phyloP scores from a whole-genome alignment of 768 basidiomycete genomes.

The Rhodotorula graminis region DNA sequence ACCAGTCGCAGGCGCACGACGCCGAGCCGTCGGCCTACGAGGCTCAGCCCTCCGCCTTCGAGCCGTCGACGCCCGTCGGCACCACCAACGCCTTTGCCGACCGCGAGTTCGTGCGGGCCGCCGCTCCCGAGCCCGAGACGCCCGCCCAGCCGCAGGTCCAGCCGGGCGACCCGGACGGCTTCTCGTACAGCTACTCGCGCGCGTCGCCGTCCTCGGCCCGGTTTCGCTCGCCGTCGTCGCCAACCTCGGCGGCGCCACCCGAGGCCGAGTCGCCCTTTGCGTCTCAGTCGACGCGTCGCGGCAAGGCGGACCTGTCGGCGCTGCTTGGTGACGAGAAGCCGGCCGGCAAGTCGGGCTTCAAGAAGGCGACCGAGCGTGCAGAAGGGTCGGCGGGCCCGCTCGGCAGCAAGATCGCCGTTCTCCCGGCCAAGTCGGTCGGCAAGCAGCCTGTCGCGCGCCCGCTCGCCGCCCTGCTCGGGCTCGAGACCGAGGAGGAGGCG shows the following conservation, averaged over 20 bases:
- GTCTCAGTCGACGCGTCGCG: background rate
- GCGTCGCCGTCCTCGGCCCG: conserved; percentile 5
- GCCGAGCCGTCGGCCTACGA: background rate
- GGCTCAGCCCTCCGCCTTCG: background rate
- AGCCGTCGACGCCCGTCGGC: background rate
- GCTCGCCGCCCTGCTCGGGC: conserved; percentile 32
- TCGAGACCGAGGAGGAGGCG: conserved; percentile 30
- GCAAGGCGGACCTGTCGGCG: conserved; percentile 19
- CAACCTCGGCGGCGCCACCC: background rate
- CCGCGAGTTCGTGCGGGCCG: background rate
- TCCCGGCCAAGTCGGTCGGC: conserved; percentile 25
- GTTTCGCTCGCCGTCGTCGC: background rate
- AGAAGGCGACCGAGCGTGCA: conserved; percentile 1
- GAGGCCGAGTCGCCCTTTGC: background rate
- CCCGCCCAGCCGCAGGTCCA: background rate
- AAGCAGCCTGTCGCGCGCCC: conserved; percentile 25
- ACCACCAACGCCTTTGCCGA: background rate
- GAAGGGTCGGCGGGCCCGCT: background rate
- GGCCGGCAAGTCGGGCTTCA: conserved; percentile 13
- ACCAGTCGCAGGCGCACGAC: too few species aligned
- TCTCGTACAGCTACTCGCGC: conserved; percentile 9
- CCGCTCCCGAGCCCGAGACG: background rate
- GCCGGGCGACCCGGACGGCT: conserved; percentile 10
- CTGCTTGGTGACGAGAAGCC: conserved; percentile 36
- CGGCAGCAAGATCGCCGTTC: conserved; percentile 12